Base-by-base conservation (phyloP, 2,329 filamentous ascomycete genomes). In the Diaporthe helianthi region DNA sequence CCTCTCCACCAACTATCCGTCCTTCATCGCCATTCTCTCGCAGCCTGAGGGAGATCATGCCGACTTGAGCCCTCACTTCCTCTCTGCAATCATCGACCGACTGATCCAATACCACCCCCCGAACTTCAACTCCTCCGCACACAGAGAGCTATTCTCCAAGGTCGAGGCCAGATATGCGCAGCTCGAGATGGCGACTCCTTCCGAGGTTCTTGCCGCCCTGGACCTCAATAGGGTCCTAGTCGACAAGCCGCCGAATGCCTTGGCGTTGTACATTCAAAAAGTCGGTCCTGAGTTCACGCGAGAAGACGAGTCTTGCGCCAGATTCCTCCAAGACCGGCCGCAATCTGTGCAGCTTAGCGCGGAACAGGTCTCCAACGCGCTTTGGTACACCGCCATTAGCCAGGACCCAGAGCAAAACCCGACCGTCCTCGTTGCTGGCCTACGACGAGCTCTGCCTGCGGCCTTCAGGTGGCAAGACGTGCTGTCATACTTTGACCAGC, bases 61-160 rank as follows among this genome's bases (percentile, higher is more conserved):
- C 73, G 90, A 92, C 71, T 80, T 94, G 66, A 85, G 84, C 13
- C 84, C 90, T 36, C 82, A 87, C 51, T 93, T 96, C 77, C 86
- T 98, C 71, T 92, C 92, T 60, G 83, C 90, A 70, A 90, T 97
- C 69, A 85, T 98, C 79, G 93, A 97, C 79, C 92, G 93, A 74
- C 92, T 97, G 75, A 90, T 97, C 67, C 90, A 96, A 79, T 90
- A 94, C 74, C 93, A 94, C 64, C 93, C 94, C 36, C 92, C 92
- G 31, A 93, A 91, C 78, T 97, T 97, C 83, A 93, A 92, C 75
- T 89, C 93, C 67, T 86, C 90, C 65, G 90, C 88, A 69, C 89
- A 92, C 76, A 85, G 90, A 72, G 92, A 94, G 76, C 85, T 92
- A 17, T 85, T 86, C 69, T 85, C 88, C 76, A 91, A 90, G 72